These are phyloP conservation scores for Zopfia rhizophila DNA, from an alignment of 2,329 filamentous ascomycete species.

Conservation along the genomic window DNA sequence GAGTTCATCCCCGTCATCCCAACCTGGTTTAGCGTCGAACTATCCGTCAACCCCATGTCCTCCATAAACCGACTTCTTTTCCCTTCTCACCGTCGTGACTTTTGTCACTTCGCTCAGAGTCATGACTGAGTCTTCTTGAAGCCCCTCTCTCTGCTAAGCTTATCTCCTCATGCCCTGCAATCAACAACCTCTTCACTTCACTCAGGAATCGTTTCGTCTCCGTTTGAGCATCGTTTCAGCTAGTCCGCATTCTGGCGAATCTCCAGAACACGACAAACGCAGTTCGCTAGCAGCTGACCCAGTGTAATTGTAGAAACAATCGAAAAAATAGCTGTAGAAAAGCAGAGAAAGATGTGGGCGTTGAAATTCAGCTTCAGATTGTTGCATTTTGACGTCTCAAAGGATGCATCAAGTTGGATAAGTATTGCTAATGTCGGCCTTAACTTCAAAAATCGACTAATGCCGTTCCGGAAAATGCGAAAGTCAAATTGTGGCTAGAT, in stretches of 20 bases:
- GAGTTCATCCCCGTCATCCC: no score
- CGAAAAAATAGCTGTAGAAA: not conserved
- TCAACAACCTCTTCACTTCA: not conserved
- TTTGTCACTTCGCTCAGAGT: no score
- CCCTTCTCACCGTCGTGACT: no score
- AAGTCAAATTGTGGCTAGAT: conserved; percentile 2
- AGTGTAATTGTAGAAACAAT: not conserved
- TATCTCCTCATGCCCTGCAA: no score
- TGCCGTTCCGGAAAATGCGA: not conserved
- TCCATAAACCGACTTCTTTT: no score
- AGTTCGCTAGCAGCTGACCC: not conserved
- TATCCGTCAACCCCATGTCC: no score
- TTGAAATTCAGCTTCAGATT: not conserved
- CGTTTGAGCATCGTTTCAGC: conserved; percentile 43
- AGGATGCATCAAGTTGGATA: not conserved
- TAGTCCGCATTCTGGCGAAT: conserved; percentile 10
- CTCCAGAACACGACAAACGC: conserved; percentile 15
- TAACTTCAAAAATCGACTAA: not conserved
- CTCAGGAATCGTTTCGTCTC: conserved; percentile 29
- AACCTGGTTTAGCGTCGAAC: no score
- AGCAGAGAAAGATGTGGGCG: not conserved
- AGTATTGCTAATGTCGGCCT: not conserved
- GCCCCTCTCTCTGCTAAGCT: no score
- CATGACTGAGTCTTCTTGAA: no score
- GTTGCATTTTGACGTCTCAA: not conserved